Evolutionary conservation across 176 grass and related monocot species (phyloP).

Genomic region (Poa annua): DNA sequence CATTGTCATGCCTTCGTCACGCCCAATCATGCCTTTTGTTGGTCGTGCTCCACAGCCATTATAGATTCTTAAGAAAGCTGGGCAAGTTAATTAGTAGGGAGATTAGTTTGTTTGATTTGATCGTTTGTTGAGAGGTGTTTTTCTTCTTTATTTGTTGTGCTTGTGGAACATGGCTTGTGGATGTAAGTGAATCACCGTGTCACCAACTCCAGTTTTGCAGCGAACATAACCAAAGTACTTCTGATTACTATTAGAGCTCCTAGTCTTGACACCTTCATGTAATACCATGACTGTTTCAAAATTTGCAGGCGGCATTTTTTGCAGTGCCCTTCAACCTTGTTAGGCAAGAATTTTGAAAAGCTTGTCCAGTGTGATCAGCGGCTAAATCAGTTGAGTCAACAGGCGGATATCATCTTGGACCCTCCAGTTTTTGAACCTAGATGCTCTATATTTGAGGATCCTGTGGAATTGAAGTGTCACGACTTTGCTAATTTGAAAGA

Average conservation of each 20-base stretch:
- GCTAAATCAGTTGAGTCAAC: conserved; percentile 76
- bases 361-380: conserved; percentile 90
- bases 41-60: background rate
- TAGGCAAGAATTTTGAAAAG: conserved; percentile 98
- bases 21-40: background rate
- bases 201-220: background rate
- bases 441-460: conserved; percentile 84
- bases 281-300: conserved; percentile 20
- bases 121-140: background rate
- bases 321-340: conserved; percentile 66
- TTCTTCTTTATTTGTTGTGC: background rate
- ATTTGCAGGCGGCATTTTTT: conserved; percentile 82
- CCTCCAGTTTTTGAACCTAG: conserved; percentile 78
- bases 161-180: background rate
- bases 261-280: background rate
- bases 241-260: conserved; percentile 24
- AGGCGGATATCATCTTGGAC: conserved; percentile 70
- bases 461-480: conserved; percentile 57
- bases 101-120: conserved; percentile 8
- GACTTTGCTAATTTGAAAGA: conserved; percentile 63
- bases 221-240: background rate
- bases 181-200: background rate
- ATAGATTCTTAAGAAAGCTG: background rate
- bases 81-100: background rate
- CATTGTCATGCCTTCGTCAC: background rate